These are phyloP conservation scores for Histomonas meleagridis DNA, from an alignment of 208 protist genomes.

Conservation along the genomic window DNA sequence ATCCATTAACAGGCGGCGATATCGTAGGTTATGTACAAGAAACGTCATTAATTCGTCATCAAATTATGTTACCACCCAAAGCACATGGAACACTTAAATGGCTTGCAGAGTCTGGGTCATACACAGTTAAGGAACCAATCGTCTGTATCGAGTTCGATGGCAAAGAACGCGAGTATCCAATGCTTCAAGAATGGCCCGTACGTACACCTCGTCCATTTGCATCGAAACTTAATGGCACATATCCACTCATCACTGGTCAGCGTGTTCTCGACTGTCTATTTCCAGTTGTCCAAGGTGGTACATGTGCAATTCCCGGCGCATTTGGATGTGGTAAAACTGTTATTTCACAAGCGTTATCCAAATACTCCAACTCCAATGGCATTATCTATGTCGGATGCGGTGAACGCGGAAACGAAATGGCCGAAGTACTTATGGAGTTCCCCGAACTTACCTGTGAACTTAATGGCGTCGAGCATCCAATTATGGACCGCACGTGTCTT, in stretches of 20 bases:
- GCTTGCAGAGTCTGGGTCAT: conserved; percentile 74
- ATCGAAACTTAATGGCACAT: conserved; percentile 81
- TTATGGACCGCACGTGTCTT: conserved; percentile 98
- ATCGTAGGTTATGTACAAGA: conserved; percentile 82
- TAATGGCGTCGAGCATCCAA: conserved; percentile 80
- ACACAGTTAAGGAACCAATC: conserved; percentile 68
- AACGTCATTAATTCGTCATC: conserved; percentile 86
- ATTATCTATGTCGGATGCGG: conserved; percentile 99
- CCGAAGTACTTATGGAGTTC: conserved; percentile 99
- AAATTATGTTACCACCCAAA: conserved; percentile 85
- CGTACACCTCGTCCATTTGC: conserved; percentile 65
- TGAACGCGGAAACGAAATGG: conserved; percentile 99
- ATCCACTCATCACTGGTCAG: conserved; percentile 95
- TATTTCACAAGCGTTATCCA: conserved; percentile 98
- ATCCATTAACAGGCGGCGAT: conserved; percentile 85
- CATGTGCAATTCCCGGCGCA: conserved; percentile 96
- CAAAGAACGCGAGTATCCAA: conserved; percentile 68
- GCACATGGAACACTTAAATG: conserved; percentile 73
- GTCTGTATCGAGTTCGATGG: conserved; percentile 34
- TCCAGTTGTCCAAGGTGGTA: conserved; percentile 92
- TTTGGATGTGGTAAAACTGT: conserved; percentile 99
- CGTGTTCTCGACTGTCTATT: conserved; percentile 92
- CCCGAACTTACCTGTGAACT: conserved; percentile 74
- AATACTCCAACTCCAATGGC: conserved; percentile 98
- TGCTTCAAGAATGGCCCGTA: conserved; percentile 92